Base-by-base conservation (phyloP, 495 filamentous ascomycete species). In the Barbatosphaeria neglecta region DNA sequence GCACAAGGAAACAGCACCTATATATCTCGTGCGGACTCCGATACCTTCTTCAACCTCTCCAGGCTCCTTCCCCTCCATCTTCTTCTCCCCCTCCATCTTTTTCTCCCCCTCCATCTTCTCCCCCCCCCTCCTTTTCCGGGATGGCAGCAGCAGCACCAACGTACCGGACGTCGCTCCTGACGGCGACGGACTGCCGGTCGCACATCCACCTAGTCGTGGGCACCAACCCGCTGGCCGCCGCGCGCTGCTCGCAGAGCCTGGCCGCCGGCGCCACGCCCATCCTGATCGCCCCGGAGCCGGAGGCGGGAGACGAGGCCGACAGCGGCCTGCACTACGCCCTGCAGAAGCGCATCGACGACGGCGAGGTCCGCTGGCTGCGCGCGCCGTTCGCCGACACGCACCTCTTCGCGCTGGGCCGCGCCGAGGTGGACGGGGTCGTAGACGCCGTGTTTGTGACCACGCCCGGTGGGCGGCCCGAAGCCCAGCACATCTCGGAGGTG, bases 371-470 rank as follows among this genome's bases (percentile, higher is more conserved):
- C 48, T 92, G 87, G 83, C 47, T 92, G 7, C 67, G 75, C 49
- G 76, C 81, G 27, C 63, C 68, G 0, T 95, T 95, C 47, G 52
- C 71, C 31, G 81, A 87, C n/a, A 65, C 71, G n/a, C 84, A 96
- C 58, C 60, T 95, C 35, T 83, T 76, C 28, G 80, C 62, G 9
- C 62, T 94, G 22, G 92, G 92, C 15, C 76, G 93, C 45, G 73
- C 79, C 48, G 87, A 95, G 44, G 81, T 94, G 7, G 78, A 81
- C 52, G 53, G 62, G 41, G 78, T 95, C 2, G 90, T 94, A 11
- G 92, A 98, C 60, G 82, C 81, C 40, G 93, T 97, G 22, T 97
- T 97, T 61, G 82, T 98, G 40, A 95, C 90, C 2, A 63, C 39
- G 70, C 10, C 71, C 75, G 24, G 69, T 73, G 45, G 15, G 20